Base-by-base conservation (phyloP, 73 alveolate genomes). In the Paramecium biaurelia region DNA sequence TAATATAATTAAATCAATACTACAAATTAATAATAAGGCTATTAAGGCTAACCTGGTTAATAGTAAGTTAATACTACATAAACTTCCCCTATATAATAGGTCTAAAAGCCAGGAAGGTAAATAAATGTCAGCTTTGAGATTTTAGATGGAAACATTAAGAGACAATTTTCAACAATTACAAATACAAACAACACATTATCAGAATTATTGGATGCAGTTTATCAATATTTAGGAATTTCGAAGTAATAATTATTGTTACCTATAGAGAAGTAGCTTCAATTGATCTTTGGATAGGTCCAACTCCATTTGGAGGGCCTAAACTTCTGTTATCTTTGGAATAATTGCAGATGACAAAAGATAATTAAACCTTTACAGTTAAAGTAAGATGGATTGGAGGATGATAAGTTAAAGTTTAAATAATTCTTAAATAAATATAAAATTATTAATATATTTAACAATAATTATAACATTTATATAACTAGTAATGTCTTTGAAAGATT, bases 401-500 rank as follows among this genome's bases (percentile, higher is more conserved):
- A 53, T 7, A 53, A 53, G 5, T 53, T 5, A 53, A 53, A 18
- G 11, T 4, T 18, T 53, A 53, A 53, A 7, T 5, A 15, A 4
- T n/a, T 53, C 11, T 15, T 53, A 53, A n/a, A 53, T 18, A 15
- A 4, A 47, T 47, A 1, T 47, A 15, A 0, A 49, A 49, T 49
- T 53, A 53, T 15, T n/a, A 38, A 38, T 38, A 35, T 35, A 41
- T 14, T 47, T 47, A 53, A 53, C 68, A 53, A 53, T 53, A 53
- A 53, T 53, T 53, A 53, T 53, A 53, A 53, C 68, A 53, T n/a
- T n/a, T 53, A 53, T 53, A 53, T 53, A 53, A n/a, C 4, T 18
- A 53, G 30, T 14, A 26, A 93, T 93, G 96, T 85, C 94, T 42
- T 42, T 93, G 34, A 92, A 56, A 41, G 95, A 93, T 42, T 93